These are phyloP conservation scores for Parmelia sp. DNA, from an alignment of 495 filamentous ascomycete species.

Conservation along the genomic window DNA sequence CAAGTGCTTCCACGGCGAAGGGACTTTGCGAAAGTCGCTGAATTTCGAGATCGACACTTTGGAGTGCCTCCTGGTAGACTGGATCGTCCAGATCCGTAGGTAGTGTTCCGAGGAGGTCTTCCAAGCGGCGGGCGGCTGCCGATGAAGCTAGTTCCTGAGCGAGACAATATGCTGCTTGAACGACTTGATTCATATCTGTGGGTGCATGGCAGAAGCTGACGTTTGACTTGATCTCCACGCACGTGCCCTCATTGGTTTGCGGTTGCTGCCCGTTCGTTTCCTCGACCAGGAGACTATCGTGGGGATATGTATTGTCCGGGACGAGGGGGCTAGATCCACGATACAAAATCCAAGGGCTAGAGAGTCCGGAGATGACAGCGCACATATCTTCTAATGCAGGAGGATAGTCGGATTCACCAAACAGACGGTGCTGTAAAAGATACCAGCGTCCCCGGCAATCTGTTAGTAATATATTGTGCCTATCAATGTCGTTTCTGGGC, in stretches of 20 bases:
- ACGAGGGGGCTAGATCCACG: conserved; percentile 13
- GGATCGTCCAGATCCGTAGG: neutral
- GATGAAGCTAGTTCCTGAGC: conserved; percentile 15
- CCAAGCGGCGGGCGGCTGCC: conserved; percentile 7
- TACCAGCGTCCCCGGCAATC: neutral
- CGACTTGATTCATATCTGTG: conserved; percentile 4
- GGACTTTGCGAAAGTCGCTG: conserved; percentile 16
- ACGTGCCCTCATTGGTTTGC: neutral
- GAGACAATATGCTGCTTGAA: conserved; percentile 16
- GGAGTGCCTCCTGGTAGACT: neutral
- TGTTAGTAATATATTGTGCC: neutral
- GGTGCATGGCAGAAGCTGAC: neutral
- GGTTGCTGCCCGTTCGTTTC: neutral
- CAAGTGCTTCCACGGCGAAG: conserved; percentile 9
- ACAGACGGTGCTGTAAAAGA: neutral
- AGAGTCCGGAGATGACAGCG: conserved; percentile 10
- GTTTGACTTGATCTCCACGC: neutral
- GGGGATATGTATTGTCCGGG: neutral
- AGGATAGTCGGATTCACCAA: conserved; percentile 9
- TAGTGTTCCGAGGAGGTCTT: neutral
- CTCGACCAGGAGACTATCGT: neutral
- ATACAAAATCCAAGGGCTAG: conserved; percentile 18
- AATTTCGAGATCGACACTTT: neutral
- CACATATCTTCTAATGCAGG: conserved; percentile 13
- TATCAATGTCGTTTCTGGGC: neutral